Base-by-base conservation (phyloP, 2,329 filamentous ascomycete genomes). In the Camptophora hylomeconis region DNA sequence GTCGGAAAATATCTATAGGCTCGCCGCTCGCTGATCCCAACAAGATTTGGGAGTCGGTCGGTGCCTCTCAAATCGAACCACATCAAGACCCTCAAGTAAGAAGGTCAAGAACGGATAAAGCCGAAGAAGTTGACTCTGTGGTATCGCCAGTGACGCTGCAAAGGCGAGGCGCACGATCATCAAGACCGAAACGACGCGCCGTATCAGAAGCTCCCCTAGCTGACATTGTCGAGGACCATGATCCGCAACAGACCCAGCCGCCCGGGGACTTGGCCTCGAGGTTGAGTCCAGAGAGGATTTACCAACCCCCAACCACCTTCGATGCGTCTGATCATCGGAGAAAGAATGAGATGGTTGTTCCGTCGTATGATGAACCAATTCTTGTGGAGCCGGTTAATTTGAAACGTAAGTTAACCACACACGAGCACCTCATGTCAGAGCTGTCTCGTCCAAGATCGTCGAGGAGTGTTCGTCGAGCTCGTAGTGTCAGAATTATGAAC, bases 351-450 rank as follows among this genome's bases (percentile, higher is more conserved):
- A n/a, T n/a, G n/a, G n/a, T n/a, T n/a, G n/a, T n/a, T n/a, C n/a
- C n/a, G n/a, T n/a, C n/a, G n/a, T n/a, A n/a, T n/a, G n/a, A n/a
- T n/a, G n/a, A n/a, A n/a, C n/a, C n/a, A n/a, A n/a, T n/a, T n/a
- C n/a, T n/a, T n/a, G n/a, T n/a, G n/a, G n/a, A n/a, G n/a, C n/a
- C n/a, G n/a, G n/a, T n/a, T n/a, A n/a, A n/a, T n/a, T n/a, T 82
- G 18, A 82, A 79, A 51, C 71, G 82, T 38, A 73, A 80, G 35
- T 66, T 93, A 20, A 93, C 86, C 3, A 92, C 81, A 35, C 86
- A 95, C 54, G 84, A 84, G 10, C 89, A 98, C 52, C 65, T 98
- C 14, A 82, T 98, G 20, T 95, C 89, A 1, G 83, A 93, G 3
- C 63, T 98, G 6, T 95, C 86, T 15, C 58, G 69, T 18, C 66